Evolutionary conservation across 345 rosid genomes (phyloP).

Genomic region (Eutrema yunnanense): DNA sequence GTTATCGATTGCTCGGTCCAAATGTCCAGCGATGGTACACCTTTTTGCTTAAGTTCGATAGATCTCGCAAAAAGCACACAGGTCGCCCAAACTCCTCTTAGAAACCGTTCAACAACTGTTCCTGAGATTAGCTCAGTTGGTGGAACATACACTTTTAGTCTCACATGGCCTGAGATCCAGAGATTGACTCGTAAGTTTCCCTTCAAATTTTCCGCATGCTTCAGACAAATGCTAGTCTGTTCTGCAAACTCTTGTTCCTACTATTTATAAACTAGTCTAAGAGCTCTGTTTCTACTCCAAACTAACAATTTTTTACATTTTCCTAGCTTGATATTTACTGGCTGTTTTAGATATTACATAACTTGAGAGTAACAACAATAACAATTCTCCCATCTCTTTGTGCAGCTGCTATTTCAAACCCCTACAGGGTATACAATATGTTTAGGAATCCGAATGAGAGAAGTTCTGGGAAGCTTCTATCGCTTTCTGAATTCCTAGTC

Average conservation of each 20-base stretch:
- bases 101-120: constrained; percentile 20
- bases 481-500: constrained; percentile 50
- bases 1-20: constrained; percentile 75
- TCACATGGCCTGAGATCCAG: constrained; percentile 56
- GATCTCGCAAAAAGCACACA: constrained; percentile 42
- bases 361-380: not conserved
- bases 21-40: constrained; percentile 58
- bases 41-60: constrained; percentile 52
- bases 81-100: constrained; percentile 24
- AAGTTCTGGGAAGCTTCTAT: constrained; percentile 41
- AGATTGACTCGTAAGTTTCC: constrained; percentile 46
- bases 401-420: constrained; percentile 57
- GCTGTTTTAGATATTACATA: not conserved
- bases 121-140: constrained; percentile 29
- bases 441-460: constrained; percentile 51
- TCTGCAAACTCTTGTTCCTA: not conserved
- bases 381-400: not conserved
- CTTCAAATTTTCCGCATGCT: not conserved
- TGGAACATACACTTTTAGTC: constrained; percentile 55
- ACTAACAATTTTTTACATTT: not conserved
- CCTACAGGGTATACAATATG: constrained; percentile 17
- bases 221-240: not conserved
- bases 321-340: not conserved
- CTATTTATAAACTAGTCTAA: not conserved
- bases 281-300: not conserved